Conservation (phyloP, 2,329 filamentous ascomycete species). For the Phialophora expanda region DNA sequence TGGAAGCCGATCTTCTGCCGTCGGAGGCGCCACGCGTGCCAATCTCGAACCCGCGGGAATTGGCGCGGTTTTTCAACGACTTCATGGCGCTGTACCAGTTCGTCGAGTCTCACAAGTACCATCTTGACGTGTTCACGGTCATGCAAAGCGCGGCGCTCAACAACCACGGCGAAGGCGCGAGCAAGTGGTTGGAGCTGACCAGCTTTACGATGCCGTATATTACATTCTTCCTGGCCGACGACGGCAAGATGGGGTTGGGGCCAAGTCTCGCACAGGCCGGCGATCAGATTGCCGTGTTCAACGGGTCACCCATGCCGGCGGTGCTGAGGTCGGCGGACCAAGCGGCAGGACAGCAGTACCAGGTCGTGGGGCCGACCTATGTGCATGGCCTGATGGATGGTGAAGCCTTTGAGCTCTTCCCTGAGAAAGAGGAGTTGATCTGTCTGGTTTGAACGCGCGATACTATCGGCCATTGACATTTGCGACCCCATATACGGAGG, state of each 20-base stretch:
- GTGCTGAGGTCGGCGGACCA: background rate
- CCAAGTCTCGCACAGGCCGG: background rate
- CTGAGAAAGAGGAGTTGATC: background rate
- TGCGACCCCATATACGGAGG: background rate
- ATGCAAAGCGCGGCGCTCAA: background rate
- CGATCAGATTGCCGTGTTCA: background rate
- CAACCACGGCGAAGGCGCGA: background rate
- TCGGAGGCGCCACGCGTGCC: background rate
- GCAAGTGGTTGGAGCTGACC: background rate
- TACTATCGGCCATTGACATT: background rate
- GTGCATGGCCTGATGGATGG: constrained; percentile 3
- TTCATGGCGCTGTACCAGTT: background rate
- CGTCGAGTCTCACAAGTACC: background rate
- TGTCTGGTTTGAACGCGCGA: background rate
- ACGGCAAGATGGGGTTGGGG: constrained; percentile 2
- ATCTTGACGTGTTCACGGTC: background rate
- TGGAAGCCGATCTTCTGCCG: background rate
- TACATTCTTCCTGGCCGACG: background rate
- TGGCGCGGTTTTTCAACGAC: background rate
- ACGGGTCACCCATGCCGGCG: background rate
- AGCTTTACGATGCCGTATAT: background rate
- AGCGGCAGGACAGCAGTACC: background rate
- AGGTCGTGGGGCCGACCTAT: background rate
- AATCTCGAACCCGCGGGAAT: background rate
- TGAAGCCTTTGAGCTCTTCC: background rate